Evolutionary conservation across 805 yeast genomes (phyloP), one percentile per base, ranked within the genome.

Genomic region (Jamesozyma jinghongensis): DNA sequence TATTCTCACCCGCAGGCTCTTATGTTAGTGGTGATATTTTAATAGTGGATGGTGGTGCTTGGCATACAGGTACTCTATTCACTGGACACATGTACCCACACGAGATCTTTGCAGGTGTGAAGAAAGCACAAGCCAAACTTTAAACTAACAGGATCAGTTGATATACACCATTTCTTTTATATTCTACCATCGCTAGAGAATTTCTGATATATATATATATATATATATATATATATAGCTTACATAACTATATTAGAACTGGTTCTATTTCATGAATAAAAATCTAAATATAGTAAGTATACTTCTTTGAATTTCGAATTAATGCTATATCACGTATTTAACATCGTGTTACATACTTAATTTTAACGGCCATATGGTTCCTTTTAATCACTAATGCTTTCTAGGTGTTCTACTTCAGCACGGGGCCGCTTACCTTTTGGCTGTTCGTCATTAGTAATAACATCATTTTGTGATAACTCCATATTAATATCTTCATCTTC

Each of bases 21-120:
- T 88, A 78, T 59, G 71, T 88, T 25, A 79, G 82, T 12, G 97
- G 97, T 13, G 75, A 86, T 4, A 67, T 79, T 13, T 70, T 76
- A 30, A 81, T 85, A 14, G 95, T 90, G 4, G 97, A 88, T 63
- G 97, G 97, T 39, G 97, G 81, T 2, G 70, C 75, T 43, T 87
- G 97, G 95, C 95, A 85, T 56, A 67, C 77, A 57, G 86, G 88
- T 12, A 61, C 64, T 11, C 44, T 59, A 41, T 48, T 65, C 36
- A 53, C 59, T 22, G 44, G 61, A 20, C 57, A 61, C 28, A 52
- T 63, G 47, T 75, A 74, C 47, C 81, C 82, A 6, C 66, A 68
- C 2, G 45, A 42, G 7, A 44, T 76, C 42, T 44, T 51, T 12
- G 37, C 62, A 14, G 57, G 62, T 10, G 59, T 33, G 6, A 14